phyloP scores from a whole-genome alignment of 2,329 filamentous ascomycete genomes.

The Trichoderma afroharzianum region DNA sequence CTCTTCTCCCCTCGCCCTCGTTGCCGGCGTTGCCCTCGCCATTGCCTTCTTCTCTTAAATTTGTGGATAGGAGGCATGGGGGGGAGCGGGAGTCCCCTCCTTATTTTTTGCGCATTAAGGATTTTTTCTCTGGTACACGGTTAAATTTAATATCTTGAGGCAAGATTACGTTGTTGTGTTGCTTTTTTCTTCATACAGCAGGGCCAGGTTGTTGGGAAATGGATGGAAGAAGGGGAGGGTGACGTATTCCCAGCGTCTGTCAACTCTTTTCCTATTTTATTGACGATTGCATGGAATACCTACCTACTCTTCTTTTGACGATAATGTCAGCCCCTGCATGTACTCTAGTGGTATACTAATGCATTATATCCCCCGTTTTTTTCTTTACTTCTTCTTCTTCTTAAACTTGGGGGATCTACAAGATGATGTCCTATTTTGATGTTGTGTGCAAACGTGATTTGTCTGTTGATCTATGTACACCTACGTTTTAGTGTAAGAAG shows the following conservation, averaged over 20 bases:
- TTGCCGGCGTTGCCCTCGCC: slow-evolving; percentile 34
- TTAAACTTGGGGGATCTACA: background rate
- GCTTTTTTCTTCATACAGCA: slow-evolving; percentile 9
- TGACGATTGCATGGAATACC: slow-evolving; percentile 12
- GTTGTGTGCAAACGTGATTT: background rate
- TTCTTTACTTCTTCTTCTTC: background rate
- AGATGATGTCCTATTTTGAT: background rate
- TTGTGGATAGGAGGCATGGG: background rate
- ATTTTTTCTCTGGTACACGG: slow-evolving; percentile 4
- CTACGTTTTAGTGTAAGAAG: background rate
- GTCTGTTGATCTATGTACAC: background rate
- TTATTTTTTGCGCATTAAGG: background rate
- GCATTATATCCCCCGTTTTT: slow-evolving; percentile 11
- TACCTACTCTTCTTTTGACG: slow-evolving; percentile 13
- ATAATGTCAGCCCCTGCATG: slow-evolving; percentile 15
- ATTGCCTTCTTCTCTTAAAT: slow-evolving; percentile 33
- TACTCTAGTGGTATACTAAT: slow-evolving; percentile 17
- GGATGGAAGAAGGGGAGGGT: background rate
- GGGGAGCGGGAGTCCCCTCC: background rate
- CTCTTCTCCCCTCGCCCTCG: slow-evolving; percentile 31
- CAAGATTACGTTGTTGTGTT: slow-evolving; percentile 1
- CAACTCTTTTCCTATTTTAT: slow-evolving; percentile 1
- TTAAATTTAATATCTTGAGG: slow-evolving; percentile 16
- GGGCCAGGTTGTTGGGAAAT: slow-evolving; percentile 5
- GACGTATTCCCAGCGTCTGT: background rate